These are phyloP conservation scores for Ophiostoma sp. DNA, from an alignment of 2,329 filamentous ascomycete genomes.

Conservation along the genomic window DNA sequence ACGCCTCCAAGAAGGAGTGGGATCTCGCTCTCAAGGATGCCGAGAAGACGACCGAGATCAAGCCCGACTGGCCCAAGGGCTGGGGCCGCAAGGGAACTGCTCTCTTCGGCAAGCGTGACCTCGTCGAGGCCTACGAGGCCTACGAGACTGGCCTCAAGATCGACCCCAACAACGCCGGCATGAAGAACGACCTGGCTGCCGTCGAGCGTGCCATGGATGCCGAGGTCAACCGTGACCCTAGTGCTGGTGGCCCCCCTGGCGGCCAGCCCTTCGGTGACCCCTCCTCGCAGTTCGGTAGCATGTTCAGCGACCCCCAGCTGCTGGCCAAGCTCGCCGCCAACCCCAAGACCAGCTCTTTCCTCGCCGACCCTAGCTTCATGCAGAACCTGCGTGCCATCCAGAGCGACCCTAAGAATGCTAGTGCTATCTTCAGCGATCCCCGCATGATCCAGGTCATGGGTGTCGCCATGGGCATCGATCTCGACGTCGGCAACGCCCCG, in stretches of 20 bases:
- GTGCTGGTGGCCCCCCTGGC: slow-evolving; percentile 42
- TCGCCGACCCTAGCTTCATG: slow-evolving; percentile 86
- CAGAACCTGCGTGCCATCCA: slow-evolving; percentile 75
- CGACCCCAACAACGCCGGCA: slow-evolving; percentile 84
- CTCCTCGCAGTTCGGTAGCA: slow-evolving; percentile 57
- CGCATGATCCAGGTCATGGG: slow-evolving; percentile 91
- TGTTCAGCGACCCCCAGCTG: slow-evolving; percentile 91
- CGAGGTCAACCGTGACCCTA: slow-evolving; percentile 39
- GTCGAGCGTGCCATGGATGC: slow-evolving; percentile 84
- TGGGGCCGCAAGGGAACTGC: slow-evolving; percentile 92
- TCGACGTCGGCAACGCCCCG: slow-evolving; percentile 55
- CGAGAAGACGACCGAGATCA: slow-evolving; percentile 86
- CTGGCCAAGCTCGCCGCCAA: slow-evolving; percentile 86
- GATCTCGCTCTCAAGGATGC: slow-evolving; percentile 80
- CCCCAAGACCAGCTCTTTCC: slow-evolving; percentile 80
- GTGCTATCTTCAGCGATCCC: slow-evolving; percentile 79
- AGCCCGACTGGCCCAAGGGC: slow-evolving; percentile 97
- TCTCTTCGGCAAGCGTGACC: slow-evolving; percentile 78
- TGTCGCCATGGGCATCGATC: slow-evolving; percentile 87
- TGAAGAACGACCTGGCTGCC: slow-evolving; percentile 78
- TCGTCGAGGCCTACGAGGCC: slow-evolving; percentile 78
- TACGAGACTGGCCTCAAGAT: slow-evolving; percentile 93
- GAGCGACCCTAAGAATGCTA: slow-evolving; percentile 71
- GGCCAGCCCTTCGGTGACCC: slow-evolving; percentile 35
- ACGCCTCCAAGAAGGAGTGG: slow-evolving; percentile 88